Percentiles rank a stretch among this genome's conserved stretches.
phyloP scores from a whole-genome alignment of 768 basidiomycete species.

The Pisolithus tinctorius region DNA sequence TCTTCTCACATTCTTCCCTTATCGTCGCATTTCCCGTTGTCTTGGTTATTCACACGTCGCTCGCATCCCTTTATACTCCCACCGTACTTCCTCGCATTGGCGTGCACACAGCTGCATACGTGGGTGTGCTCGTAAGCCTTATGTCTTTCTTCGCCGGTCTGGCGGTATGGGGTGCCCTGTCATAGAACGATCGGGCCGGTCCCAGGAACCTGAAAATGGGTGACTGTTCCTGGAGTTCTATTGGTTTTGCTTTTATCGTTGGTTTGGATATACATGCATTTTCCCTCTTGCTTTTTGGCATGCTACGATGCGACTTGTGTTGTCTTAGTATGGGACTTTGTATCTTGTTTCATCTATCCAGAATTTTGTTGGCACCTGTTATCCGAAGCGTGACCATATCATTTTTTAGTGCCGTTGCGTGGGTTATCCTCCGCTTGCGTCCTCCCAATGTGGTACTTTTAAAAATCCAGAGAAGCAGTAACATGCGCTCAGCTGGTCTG shows the following conservation, averaged over 20 bases:
- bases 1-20: constrained; percentile 30
- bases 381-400: too few species aligned
- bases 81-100: constrained; percentile 64
- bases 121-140: constrained; percentile 57
- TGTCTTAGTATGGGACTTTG: too few species aligned
- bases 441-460: too few species aligned
- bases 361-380: too few species aligned
- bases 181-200: constrained; percentile 17
- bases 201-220: not conserved
- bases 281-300: too few species aligned
- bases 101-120: constrained; percentile 70
- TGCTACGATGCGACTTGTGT: too few species aligned
- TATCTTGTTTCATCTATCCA: too few species aligned
- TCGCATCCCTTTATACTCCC: constrained; percentile 62
- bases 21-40: constrained; percentile 37
- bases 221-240: not conserved
- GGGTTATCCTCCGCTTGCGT: too few species aligned
- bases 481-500: too few species aligned
- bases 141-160: constrained; percentile 69
- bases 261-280: not conserved
- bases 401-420: too few species aligned
- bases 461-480: too few species aligned
- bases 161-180: constrained; percentile 64
- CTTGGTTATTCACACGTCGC: constrained; percentile 42
- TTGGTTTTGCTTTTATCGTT: not conserved